Conservation (phyloP, 495 filamentous ascomycete species). For the Aspergillus indologenus region DNA sequence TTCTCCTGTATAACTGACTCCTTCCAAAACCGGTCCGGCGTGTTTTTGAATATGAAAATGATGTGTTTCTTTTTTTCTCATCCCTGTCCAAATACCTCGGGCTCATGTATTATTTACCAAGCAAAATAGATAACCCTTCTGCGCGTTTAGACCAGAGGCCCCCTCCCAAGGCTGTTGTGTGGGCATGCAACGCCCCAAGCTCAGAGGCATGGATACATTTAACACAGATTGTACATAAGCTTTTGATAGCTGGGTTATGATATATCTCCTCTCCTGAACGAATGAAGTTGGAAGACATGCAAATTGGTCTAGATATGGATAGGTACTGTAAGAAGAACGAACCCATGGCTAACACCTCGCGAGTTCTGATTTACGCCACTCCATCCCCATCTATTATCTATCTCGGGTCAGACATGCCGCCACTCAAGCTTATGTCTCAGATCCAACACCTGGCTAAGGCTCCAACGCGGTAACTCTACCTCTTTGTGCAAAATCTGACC, state of each 20-base stretch:
- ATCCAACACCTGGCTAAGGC: too few species aligned
- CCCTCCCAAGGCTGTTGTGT: constrained; percentile 5
- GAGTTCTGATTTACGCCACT: too few species aligned
- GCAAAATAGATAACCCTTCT: constrained; percentile 28
- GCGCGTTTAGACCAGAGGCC: constrained; percentile 14
- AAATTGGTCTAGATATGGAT: not conserved
- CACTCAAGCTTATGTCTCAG: too few species aligned
- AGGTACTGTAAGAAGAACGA: too few species aligned
- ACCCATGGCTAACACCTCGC: too few species aligned
- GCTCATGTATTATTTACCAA: constrained; percentile 31
- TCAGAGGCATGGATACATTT: not conserved
- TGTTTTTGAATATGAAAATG: constrained; percentile 14
- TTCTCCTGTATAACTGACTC: constrained; percentile 13
- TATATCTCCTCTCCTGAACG: constrained; percentile 15
- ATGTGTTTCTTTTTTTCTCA: constrained; percentile 8
- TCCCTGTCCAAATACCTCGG: constrained; percentile 13
- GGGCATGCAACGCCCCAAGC: not conserved
- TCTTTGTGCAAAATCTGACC: too few species aligned
- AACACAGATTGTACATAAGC: constrained; percentile 10
- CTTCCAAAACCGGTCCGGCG: constrained; percentile 4
- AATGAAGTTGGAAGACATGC: not conserved
- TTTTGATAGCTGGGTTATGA: constrained; percentile 1
- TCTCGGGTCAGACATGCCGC: too few species aligned
- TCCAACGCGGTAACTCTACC: too few species aligned
- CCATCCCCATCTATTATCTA: too few species aligned